Conservation (phyloP, 2,329 filamentous ascomycete species). For the Ophiostoma sp. region DNA sequence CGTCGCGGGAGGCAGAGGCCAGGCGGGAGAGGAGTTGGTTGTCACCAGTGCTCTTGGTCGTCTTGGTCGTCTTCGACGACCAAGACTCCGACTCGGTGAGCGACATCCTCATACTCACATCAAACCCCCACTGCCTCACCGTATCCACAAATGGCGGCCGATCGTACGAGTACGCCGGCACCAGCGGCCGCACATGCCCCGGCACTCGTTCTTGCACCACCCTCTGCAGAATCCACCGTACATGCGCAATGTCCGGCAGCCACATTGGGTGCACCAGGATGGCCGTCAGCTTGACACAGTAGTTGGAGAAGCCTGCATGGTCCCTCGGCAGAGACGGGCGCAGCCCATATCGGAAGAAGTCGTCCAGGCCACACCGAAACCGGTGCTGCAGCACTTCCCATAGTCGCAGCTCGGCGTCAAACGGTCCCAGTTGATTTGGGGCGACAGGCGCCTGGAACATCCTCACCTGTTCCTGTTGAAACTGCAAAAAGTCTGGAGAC, state of each 20-base stretch:
- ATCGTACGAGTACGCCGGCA: conserved; percentile 27
- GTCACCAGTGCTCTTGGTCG: neutral
- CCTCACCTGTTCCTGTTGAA: neutral
- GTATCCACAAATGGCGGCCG: conserved; percentile 21
- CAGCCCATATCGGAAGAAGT: conserved; percentile 31
- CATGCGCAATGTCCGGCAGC: conserved; percentile 18
- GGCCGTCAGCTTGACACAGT: conserved; percentile 25
- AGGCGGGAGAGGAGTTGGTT: neutral
- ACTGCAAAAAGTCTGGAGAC: conserved; percentile 4
- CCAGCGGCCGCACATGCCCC: conserved; percentile 24
- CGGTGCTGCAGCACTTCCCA: conserved; percentile 29
- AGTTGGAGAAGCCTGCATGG: neutral
- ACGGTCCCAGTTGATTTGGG: neutral
- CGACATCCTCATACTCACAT: neutral
- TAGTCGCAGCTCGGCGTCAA: conserved; percentile 26
- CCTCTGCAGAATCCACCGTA: conserved; percentile 29
- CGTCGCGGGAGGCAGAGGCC: neutral
- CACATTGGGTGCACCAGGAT: conserved; percentile 29
- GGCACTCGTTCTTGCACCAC: conserved; percentile 27
- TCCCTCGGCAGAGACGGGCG: conserved; percentile 6
- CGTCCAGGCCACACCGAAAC: conserved; percentile 27
- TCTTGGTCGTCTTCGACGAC: neutral
- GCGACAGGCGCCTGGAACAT: neutral
- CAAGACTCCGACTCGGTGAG: neutral
- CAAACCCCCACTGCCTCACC: conserved; percentile 25